These are phyloP conservation scores for Pueraria montana DNA, from an alignment of 306 rosid genomes.

Conservation along the genomic window DNA sequence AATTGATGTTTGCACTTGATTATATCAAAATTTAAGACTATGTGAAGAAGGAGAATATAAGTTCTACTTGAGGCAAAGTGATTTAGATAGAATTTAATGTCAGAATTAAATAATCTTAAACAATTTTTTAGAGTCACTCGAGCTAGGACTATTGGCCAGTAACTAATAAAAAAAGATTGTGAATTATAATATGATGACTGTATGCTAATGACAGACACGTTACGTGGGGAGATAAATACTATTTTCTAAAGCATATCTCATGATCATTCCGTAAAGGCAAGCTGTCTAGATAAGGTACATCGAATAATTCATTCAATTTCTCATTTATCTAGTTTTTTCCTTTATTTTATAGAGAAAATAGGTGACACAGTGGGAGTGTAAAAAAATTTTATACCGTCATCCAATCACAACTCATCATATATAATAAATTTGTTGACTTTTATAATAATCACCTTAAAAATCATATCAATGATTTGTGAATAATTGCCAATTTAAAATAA, in stretches of 20 bases:
- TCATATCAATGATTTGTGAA: too few relatives aligned
- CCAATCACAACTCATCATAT: too few relatives aligned
- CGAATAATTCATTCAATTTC: slow-evolving; percentile 13
- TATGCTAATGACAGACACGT: slow-evolving; percentile 1
- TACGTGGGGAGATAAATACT: neutral
- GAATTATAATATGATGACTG: slow-evolving; percentile 2
- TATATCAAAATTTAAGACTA: neutral
- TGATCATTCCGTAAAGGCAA: neutral
- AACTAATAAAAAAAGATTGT: neutral
- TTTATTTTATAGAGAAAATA: too few relatives aligned
- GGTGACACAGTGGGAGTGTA: too few relatives aligned
- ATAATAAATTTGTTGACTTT: too few relatives aligned
- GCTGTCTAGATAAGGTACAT: slow-evolving; percentile 19
- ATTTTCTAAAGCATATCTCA: neutral
- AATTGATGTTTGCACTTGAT: too few relatives aligned
- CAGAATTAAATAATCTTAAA: neutral
- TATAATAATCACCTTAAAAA: too few relatives aligned
- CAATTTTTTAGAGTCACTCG: neutral
- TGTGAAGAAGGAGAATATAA: neutral
- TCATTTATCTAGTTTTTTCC: neutral
- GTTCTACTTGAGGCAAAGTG: neutral
- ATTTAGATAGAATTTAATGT: too few relatives aligned
- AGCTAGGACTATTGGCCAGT: neutral
- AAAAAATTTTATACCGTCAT: too few relatives aligned
- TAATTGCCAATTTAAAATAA: too few relatives aligned